Evolutionary conservation across 2,329 filamentous ascomycete genomes (phyloP), one percentile per base, ranked within the genome.

Genomic region (Penicillium sclerotigenum): DNA sequence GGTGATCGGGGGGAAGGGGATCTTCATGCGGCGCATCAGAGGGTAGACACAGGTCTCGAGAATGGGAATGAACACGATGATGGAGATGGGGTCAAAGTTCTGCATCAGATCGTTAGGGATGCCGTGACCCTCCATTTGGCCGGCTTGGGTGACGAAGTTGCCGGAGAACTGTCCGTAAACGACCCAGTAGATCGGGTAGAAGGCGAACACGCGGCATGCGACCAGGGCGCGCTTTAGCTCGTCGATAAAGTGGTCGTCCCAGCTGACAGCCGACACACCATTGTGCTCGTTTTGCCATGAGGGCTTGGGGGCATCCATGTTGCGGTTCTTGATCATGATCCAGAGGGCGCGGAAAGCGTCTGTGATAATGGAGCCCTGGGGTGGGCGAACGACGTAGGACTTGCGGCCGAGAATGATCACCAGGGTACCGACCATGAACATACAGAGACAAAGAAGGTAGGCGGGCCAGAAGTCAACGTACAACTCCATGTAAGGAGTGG

Each of bases 71-170:
- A 91, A 83, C 67, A 92, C 84, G 64, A 92, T 83, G 59, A 91
- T 83, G 26, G 87, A 83, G 61, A 92, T 83, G 6, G 89, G 87
- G 71, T 91, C 87, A 38, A 92, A 78, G 74, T 91, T 91, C 70
- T 86, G 82, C 65, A 92, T 83, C 55, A 91, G 76, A 68, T 92
- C 89, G 77, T 92, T 92, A 66, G 89, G 89, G 3, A 90, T 81
- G 31, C 88, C 87, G 67, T 87, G 79, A 3, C 87, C 82, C 51
- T 81, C 65, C 87, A 84, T 83, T 59, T 78, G 78, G n/a, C 74
- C 76, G 50, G 81, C 81, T 71, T 90, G 87, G 13, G 85, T 85
- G 63, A 86, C 83, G 62, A 87, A 81, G 75, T 87, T 89, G 71
- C 79, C 82, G 51, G 82, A 83, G 73, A 89, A 84, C 66, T 90